Percentiles rank a stretch among this genome's conserved stretches.
These are phyloP conservation scores for Gomphus sp. DNA, from an alignment of 1,284 basidiomycete genomes.

Conservation along the genomic window DNA sequence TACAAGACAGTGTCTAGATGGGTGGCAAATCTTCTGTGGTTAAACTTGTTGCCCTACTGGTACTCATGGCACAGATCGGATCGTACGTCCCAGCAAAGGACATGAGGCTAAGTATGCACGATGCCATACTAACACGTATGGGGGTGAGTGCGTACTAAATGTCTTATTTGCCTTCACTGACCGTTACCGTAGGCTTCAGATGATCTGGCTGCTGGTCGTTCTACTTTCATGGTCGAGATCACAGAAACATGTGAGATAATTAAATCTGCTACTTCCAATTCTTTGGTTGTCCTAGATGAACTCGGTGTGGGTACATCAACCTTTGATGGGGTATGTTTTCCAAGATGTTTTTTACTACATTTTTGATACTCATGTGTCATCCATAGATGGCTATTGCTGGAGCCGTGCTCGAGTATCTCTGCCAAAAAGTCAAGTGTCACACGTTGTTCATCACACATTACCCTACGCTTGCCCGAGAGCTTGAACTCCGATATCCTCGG, in stretches of 20 bases:
- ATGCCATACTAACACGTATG: conserved; percentile 84
- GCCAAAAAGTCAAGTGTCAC: conserved; percentile 55
- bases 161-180: not conserved
- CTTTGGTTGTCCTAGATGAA: conserved; percentile 83
- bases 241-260: conserved; percentile 90
- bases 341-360: not conserved
- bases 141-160: conserved; percentile 39
- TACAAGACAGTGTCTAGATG: conserved; percentile 30
- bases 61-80: conserved; percentile 54
- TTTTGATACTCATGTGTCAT: not conserved
- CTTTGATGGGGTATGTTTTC: conserved; percentile 62
- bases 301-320: conserved; percentile 81
- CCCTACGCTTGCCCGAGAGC: conserved; percentile 57
- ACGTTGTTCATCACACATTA: conserved; percentile 96
- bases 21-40: conserved; percentile 75
- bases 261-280: conserved; percentile 56
- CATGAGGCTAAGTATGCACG: conserved; percentile 68
- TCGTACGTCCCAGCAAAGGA: conserved; percentile 70
- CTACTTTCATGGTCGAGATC: conserved; percentile 96
- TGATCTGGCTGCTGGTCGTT: conserved; percentile 74
- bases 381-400: conserved; percentile 75
- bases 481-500: conserved; percentile 42
- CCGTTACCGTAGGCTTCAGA: conserved; percentile 56
- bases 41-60: conserved; percentile 66
- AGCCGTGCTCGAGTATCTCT: conserved; percentile 70